Base-by-base conservation (phyloP, 495 filamentous ascomycete species). In the Penicillium flavigenum region DNA sequence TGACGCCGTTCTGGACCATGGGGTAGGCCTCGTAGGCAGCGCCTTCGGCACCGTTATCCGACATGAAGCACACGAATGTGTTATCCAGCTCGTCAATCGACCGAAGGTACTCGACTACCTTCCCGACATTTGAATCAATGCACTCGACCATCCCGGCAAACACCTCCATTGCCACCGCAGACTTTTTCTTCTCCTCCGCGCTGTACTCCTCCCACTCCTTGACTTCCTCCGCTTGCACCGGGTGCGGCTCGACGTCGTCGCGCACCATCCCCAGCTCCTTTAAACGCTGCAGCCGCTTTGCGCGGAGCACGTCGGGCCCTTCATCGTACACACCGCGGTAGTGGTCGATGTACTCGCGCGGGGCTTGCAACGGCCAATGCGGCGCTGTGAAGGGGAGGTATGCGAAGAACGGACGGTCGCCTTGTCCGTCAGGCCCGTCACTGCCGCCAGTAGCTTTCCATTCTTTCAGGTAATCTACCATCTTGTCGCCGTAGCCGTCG, bases 111-210 rank as follows among this genome's bases (percentile, higher is more conserved):
- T 80, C 67, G 52, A 85, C 72, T 2, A 86, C 79, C 54, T 80
- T 80, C 36, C 83, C 83, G 20, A 88, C 79, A 54, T 87, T 85
- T 34, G 71, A 60, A 60, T 86, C 84, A 56, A 86, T 85, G 51
- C 75, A 76, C 56, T 86, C 82, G 1, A 86, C 83, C 84, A 87
- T 87, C 0, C 75, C 84, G 0, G 84, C 85, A 60, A 81, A 87
- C 17, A 79, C 74, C 63, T 86, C 85, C 82, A 87, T 86, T 1
- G 79, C 77, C 6, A 77, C 76, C 12, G 72, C 66, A 5, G 83
- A 85, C 45, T 76, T 76, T 31, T 71, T 76, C 66, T 79, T 71
- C 63, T 83, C 79, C 36, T 81, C 74, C 0, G 70, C 54, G 1
- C 74, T 74, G 53, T 81, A 76, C 6, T 79, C 76, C 2, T 71